Evolutionary conservation across 2,329 filamentous ascomycete species (phyloP).

Genomic region (Cordyceps fumosorosea): DNA sequence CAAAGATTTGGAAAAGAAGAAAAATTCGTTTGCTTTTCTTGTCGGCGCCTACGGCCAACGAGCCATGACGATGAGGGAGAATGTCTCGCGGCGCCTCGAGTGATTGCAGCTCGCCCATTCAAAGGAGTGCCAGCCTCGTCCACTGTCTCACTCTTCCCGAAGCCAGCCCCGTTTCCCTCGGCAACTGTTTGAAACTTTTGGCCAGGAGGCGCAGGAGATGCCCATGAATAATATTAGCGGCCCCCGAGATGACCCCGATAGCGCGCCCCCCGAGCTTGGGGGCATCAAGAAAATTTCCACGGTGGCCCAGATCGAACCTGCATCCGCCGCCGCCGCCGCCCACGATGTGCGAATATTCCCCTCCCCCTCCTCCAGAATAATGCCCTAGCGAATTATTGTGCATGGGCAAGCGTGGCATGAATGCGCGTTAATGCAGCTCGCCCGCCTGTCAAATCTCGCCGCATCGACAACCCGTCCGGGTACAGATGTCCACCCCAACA

Average conservation of each 20-base stretch:
- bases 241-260: background rate
- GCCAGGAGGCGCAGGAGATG: background rate
- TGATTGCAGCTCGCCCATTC: background rate
- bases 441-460: slow-evolving; percentile 3
- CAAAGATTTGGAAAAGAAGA: too few relatives aligned
- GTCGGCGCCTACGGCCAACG: background rate
- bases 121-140: background rate
- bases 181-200: background rate
- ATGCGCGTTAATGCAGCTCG: slow-evolving; percentile 8
- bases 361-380: background rate
- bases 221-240: background rate
- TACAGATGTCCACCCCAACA: too few relatives aligned
- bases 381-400: background rate
- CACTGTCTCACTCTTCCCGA: background rate
- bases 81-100: background rate
- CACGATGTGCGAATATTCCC: background rate
- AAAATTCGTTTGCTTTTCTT: background rate
- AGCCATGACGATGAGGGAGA: background rate
- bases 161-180: background rate
- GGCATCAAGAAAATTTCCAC: background rate
- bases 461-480: background rate
- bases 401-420: slow-evolving; percentile 1
- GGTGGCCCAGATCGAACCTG: slow-evolving; percentile 7
- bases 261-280: background rate
- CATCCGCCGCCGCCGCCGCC: slow-evolving; percentile 2